phyloP scores from a whole-genome alignment of 2,329 filamentous ascomycete genomes.

The Calonectria honghensis region DNA sequence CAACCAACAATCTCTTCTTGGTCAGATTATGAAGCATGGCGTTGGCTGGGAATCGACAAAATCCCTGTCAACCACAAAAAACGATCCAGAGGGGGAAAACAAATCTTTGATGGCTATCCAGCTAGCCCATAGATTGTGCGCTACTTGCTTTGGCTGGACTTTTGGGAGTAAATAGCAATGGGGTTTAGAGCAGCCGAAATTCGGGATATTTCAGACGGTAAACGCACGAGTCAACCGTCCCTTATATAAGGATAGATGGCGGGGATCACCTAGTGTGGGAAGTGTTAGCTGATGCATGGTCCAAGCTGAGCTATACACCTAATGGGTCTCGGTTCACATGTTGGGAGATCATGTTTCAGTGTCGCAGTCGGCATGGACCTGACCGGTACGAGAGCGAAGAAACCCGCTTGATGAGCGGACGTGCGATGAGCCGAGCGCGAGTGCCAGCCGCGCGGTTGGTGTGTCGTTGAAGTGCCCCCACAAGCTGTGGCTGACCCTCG shows the following conservation, averaged over 20 bases:
- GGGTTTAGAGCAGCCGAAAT: slow-evolving; percentile 8
- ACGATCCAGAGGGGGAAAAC: not conserved
- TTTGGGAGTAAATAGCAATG: not conserved
- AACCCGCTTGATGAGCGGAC: not conserved
- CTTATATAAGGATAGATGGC: not conserved
- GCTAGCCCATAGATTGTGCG: slow-evolving; percentile 18
- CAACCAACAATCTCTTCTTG: too few relatives aligned
- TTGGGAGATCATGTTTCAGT: not conserved
- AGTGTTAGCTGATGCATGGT: not conserved
- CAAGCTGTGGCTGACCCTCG: slow-evolving; percentile 46
- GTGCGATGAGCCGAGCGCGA: slow-evolving; percentile 28
- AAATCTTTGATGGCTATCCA: not conserved
- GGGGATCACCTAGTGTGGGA: not conserved
- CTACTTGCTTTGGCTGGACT: not conserved
- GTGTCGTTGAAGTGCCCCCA: slow-evolving; percentile 56
- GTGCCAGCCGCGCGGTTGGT: slow-evolving; percentile 52
- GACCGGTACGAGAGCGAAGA: not conserved
- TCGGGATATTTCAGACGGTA: slow-evolving; percentile 18
- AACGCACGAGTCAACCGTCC: slow-evolving; percentile 1
- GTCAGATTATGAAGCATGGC: slow-evolving; percentile 1
- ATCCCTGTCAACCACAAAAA: not conserved
- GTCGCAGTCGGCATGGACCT: not conserved
- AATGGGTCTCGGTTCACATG: not conserved
- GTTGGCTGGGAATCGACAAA: not conserved
- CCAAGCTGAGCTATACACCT: not conserved